phyloP scores from a whole-genome alignment of 2,329 filamentous ascomycete genomes.

The Xylogone sp. region DNA sequence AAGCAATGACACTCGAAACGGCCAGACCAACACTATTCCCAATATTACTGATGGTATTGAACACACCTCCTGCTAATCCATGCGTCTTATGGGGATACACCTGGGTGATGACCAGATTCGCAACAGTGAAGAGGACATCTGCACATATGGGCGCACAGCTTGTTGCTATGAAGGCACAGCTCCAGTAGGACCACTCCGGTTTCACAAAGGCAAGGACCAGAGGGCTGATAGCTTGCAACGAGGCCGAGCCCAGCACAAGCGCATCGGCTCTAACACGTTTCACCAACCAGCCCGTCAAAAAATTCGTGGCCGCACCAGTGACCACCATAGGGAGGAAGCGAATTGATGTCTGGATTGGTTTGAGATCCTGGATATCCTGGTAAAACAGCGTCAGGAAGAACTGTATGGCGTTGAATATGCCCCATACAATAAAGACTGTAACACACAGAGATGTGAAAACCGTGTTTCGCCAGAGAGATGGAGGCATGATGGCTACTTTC shows the following conservation, averaged over 20 bases:
- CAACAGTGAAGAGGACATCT: conserved; percentile 52
- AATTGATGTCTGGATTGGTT: conserved; percentile 23
- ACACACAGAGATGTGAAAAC: conserved; percentile 29
- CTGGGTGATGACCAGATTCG: conserved; percentile 46
- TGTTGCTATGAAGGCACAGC: conserved; percentile 37
- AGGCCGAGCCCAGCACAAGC: conserved; percentile 33
- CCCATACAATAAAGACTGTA: conserved; percentile 30
- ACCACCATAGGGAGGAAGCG: conserved; percentile 38
- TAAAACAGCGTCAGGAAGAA: conserved; percentile 25
- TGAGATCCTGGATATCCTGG: conserved; percentile 15
- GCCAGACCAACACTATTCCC: conserved; percentile 50
- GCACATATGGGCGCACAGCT: conserved; percentile 34
- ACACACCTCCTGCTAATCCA: conserved; percentile 57
- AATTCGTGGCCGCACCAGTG: conserved; percentile 35
- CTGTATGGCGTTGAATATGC: conserved; percentile 24
- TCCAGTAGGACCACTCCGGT: conserved; percentile 44
- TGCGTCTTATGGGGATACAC: conserved; percentile 54
- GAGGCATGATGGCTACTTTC: conserved; percentile 30
- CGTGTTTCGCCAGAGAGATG: conserved; percentile 28
- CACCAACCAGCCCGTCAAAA: conserved; percentile 42
- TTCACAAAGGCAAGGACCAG: conserved; percentile 43
- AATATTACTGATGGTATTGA: conserved; percentile 55
- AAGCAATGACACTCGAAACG: conserved; percentile 44
- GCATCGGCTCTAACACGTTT: conserved; percentile 40
- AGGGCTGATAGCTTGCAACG: conserved; percentile 32